Evolutionary conservation across 2,329 filamentous ascomycete genomes (phyloP).

Genomic region (Arthroderma sp.): DNA sequence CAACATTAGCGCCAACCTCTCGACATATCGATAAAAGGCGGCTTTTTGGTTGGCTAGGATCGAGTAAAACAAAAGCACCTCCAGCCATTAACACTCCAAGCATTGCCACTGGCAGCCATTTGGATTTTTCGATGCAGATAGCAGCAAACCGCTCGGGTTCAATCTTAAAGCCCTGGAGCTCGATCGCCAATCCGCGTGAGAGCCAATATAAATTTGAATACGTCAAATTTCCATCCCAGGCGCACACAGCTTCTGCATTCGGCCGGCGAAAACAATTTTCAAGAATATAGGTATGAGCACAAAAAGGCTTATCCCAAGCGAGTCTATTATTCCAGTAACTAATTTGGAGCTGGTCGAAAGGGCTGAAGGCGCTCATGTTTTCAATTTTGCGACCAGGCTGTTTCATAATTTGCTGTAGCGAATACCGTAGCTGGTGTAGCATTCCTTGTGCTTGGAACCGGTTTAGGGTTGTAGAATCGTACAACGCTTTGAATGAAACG

Average conservation of each 20-base stretch:
- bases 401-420: no score
- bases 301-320: no score
- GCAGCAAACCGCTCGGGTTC: slow-evolving; percentile 14
- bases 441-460: no score
- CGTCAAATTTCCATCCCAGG: slow-evolving; percentile 13
- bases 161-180: slow-evolving; percentile 13
- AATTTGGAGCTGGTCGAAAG: no score
- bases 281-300: no score
- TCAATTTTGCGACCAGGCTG: no score
- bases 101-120: slow-evolving; percentile 17
- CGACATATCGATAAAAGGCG: slow-evolving; percentile 17
- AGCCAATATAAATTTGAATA: slow-evolving; percentile 11
- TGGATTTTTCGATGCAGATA: slow-evolving; percentile 20
- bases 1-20: slow-evolving; percentile 1
- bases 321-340: no score
- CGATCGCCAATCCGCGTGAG: slow-evolving; percentile 8
- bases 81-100: slow-evolving; percentile 18
- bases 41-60: slow-evolving; percentile 16
- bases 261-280: not conserved
- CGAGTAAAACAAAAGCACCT: slow-evolving; percentile 17
- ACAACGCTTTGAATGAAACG: no score
- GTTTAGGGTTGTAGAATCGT: no score
- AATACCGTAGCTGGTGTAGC: no score
- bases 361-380: no score
- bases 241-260: slow-evolving; percentile 10